These are phyloP conservation scores for Thermothielavioides terrestris DNA, from an alignment of 495 filamentous ascomycete species.

Conservation along the genomic window DNA sequence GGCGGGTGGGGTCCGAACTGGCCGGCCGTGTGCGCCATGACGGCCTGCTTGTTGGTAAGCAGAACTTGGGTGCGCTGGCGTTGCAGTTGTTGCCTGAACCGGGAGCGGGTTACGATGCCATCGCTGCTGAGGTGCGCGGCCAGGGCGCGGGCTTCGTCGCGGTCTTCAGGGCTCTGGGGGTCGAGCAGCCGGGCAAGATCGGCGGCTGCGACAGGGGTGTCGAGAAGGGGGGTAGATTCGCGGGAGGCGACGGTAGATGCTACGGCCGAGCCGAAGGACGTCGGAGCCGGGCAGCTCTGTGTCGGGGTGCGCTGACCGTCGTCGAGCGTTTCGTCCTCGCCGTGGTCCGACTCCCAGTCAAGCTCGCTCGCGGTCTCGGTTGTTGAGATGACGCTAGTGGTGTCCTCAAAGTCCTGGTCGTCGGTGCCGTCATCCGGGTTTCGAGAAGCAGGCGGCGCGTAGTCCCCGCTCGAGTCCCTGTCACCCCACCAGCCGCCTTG, in stretches of 20 bases:
- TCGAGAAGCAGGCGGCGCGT: conserved; percentile 29
- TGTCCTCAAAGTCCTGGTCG: conserved; percentile 63
- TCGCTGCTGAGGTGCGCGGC: conserved; percentile 66
- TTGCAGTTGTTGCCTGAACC: conserved; percentile 57
- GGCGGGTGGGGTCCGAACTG: conserved; percentile 9
- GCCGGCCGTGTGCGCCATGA: not conserved
- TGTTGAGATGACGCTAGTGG: conserved; percentile 66
- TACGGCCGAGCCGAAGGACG: conserved; percentile 9
- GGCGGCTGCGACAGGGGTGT: conserved; percentile 54
- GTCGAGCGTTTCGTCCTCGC: conserved; percentile 24
- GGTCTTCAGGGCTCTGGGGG: conserved; percentile 66
- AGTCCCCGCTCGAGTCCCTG: conserved; percentile 68
- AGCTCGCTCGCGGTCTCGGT: conserved; percentile 35
- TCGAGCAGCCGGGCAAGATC: conserved; percentile 76
- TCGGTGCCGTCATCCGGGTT: conserved; percentile 7
- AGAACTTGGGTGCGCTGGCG: conserved; percentile 59
- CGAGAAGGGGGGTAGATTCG: conserved; percentile 50
- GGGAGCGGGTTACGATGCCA: conserved; percentile 71
- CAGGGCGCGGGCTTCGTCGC: conserved; percentile 71
- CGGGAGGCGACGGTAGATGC: conserved; percentile 29
- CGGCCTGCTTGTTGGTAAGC: conserved; percentile 31
- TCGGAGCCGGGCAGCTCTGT: conserved; percentile 21
- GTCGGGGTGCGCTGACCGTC: conserved; percentile 74
- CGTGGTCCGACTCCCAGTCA: conserved; percentile 48
- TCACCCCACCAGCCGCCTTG: conserved; percentile 74